These are phyloP conservation scores for Blastocystis sp. DNA, from an alignment of 352 stramenopile genomes.

Conservation along the genomic window DNA sequence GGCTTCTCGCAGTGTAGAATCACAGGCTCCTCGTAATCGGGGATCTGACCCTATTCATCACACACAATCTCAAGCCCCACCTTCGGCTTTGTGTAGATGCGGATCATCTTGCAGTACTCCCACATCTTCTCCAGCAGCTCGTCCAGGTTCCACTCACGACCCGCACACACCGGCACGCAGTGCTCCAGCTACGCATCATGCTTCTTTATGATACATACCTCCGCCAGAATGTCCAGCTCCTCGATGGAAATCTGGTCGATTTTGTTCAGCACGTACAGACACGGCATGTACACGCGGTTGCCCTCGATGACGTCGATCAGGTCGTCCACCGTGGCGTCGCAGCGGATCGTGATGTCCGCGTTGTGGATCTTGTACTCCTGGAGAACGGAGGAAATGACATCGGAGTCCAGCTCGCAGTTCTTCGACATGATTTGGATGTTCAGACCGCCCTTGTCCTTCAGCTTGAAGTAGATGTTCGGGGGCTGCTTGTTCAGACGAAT, in stretches of 20 bases:
- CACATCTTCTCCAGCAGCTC: slow-evolving; percentile 92
- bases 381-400: slow-evolving; percentile 88
- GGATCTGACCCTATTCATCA: slow-evolving; percentile 80
- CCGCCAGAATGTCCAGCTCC: slow-evolving; percentile 93
- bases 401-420: slow-evolving; percentile 80
- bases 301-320: slow-evolving; percentile 98
- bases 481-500: slow-evolving; percentile 97
- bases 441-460: slow-evolving; percentile 93
- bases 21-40: slow-evolving; percentile 92
- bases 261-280: slow-evolving; percentile 98
- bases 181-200: slow-evolving; percentile 85
- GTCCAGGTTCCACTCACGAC: slow-evolving; percentile 96
- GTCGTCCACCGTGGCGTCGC: slow-evolving; percentile 92
- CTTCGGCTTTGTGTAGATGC: slow-evolving; percentile 93
- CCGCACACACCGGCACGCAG: slow-evolving; percentile 92
- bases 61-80: not conserved
- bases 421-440: slow-evolving; percentile 88
- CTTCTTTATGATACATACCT: not conserved
- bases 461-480: slow-evolving; percentile 90
- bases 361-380: slow-evolving; percentile 98
- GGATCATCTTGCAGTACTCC: slow-evolving; percentile 94
- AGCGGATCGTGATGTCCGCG: slow-evolving; percentile 85
- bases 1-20: slow-evolving; percentile 90
- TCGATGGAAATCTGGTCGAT: slow-evolving; percentile 97
- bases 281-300: slow-evolving; percentile 95